Percentiles rank a stretch among this genome's conserved stretches.
Conservation (phyloP, 352 stramenopile species). For the Phytophthora crassamura region DNA sequence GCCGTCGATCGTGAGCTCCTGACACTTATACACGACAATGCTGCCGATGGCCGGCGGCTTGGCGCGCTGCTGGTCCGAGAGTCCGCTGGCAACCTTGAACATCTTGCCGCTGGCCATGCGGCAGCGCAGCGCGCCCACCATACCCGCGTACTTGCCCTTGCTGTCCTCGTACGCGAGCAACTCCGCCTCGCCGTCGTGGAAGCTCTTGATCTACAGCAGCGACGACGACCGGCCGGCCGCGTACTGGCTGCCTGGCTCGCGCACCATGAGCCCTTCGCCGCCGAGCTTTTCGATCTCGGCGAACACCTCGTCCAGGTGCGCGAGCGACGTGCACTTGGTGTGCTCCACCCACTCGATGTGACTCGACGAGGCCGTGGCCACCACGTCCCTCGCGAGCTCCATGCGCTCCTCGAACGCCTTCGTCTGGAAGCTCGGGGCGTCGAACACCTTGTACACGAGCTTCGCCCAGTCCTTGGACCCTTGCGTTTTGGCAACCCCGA, state of each 20-base stretch:
- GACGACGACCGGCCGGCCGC: slow-evolving; percentile 52
- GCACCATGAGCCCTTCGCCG: slow-evolving; percentile 78
- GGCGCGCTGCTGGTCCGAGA: slow-evolving; percentile 64
- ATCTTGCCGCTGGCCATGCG: slow-evolving; percentile 70
- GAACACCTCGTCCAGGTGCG: slow-evolving; percentile 62
- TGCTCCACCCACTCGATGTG: slow-evolving; percentile 73
- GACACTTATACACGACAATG: slow-evolving; percentile 86
- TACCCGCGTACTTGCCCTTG: slow-evolving; percentile 72
- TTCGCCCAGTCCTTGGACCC: slow-evolving; percentile 59
- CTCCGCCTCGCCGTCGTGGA: slow-evolving; percentile 72
- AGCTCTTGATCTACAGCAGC: slow-evolving; percentile 83
- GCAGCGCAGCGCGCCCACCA: slow-evolving; percentile 64
- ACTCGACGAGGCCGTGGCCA: slow-evolving; percentile 36
- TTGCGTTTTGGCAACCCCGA: slow-evolving; percentile 70
- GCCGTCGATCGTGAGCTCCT: slow-evolving; percentile 74
- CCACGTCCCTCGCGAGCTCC: slow-evolving; percentile 34
- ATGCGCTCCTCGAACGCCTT: slow-evolving; percentile 73
- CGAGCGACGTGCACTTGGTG: slow-evolving; percentile 55
- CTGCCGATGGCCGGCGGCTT: slow-evolving; percentile 54
- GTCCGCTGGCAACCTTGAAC: slow-evolving; percentile 75
- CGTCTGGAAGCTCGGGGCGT: slow-evolving; percentile 51
- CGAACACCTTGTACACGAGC: slow-evolving; percentile 78
- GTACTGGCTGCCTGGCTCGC: slow-evolving; percentile 65
- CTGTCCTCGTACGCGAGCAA: slow-evolving; percentile 72
- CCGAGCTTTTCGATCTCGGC: slow-evolving; percentile 62